phyloP scores from a whole-genome alignment of 2,329 filamentous ascomycete species.

The Colletotrichum tropicicola region DNA sequence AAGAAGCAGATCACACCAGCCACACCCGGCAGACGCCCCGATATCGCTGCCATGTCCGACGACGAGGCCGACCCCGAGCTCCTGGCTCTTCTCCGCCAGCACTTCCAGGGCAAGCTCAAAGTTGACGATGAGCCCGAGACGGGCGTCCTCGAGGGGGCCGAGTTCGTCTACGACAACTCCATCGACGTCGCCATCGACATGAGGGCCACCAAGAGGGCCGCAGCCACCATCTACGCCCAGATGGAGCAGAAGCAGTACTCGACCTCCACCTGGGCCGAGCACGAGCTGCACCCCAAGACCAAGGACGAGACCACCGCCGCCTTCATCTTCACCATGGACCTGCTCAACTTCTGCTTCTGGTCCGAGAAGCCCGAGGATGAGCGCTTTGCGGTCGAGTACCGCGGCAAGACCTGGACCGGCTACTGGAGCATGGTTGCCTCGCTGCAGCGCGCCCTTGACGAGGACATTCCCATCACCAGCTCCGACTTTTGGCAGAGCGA shows the following conservation, averaged over 20 bases:
- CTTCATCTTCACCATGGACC: constrained; percentile 97
- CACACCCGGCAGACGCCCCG: background rate
- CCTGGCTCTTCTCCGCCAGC: constrained; percentile 84
- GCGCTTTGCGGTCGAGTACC: constrained; percentile 85
- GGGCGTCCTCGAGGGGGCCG: constrained; percentile 81
- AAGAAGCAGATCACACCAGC: background rate
- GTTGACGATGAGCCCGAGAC: constrained; percentile 74
- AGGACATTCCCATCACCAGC: constrained; percentile 90
- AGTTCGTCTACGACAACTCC: constrained; percentile 90
- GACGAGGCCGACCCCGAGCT: constrained; percentile 92
- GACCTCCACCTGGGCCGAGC: constrained; percentile 84
- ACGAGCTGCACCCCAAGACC: constrained; percentile 87
- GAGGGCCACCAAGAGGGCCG: constrained; percentile 82
- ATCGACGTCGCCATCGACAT: constrained; percentile 93
- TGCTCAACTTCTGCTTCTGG: constrained; percentile 98
- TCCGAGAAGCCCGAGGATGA: constrained; percentile 75
- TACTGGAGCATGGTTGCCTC: constrained; percentile 95
- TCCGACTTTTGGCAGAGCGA: constrained; percentile 87
- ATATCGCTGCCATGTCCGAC: constrained; percentile 75
- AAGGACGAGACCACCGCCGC: constrained; percentile 83
- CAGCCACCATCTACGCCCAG: constrained; percentile 77
- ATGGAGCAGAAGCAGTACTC: constrained; percentile 90
- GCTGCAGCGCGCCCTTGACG: constrained; percentile 86
- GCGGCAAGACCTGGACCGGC: constrained; percentile 84
- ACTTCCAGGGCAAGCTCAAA: constrained; percentile 69